Base-by-base conservation (phyloP, 1,284 basidiomycete genomes). In the Ceratobasidium sp. region DNA sequence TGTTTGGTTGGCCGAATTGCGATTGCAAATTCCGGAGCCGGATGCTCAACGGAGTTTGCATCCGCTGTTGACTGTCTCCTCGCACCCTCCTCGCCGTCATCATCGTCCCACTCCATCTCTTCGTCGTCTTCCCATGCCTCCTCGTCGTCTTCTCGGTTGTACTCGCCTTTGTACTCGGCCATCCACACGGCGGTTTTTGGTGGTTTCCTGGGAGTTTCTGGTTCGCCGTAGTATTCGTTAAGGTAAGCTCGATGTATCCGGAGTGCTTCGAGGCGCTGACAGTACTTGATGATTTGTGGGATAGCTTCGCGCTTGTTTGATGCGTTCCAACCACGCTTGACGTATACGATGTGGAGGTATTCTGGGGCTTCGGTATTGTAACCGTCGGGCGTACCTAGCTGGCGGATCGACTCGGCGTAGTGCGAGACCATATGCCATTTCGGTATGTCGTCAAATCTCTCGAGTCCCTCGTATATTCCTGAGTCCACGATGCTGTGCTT, bases 321-420 rank as follows among this genome's bases (percentile, higher is more conserved):
- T 62, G 23, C 38, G 13, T 2, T 12, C 9, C 61, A 62, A 13
- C 28, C 28, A 1, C 26, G 1, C 33, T 62, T 62, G 2, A 42
- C 61, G 33, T 62, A 38, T 1, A 42, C 28, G 33, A 75, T 74
- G 42, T 78, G 76, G n/a, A 74, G 38, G 15, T 52, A 56, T 33
- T 78, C 77, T 1, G 77, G 54, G 2, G 70, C n/a, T 50, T 78
- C 70, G 3, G 71, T 78, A 46, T 54, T 40, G 33, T 76, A 78
- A 23, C 62, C 57, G 42, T 73, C 57, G 42, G 70, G 46, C 20
- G 57, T 33, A 38, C 77, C 70, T 0, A 50, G 28, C 12, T 54
- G 3, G 7, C 48, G 44, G 15, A 61, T 65, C 4, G 52, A 54
- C 5, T n/a, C 54, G 9, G 50, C 23, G 44, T 71, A 78, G 42